A percentile compares a stretch with the other conserved stretches of the same genome.
These are phyloP conservation scores for Priceomyces carsonii DNA, from an alignment of 805 yeast genomes.

Conservation along the genomic window DNA sequence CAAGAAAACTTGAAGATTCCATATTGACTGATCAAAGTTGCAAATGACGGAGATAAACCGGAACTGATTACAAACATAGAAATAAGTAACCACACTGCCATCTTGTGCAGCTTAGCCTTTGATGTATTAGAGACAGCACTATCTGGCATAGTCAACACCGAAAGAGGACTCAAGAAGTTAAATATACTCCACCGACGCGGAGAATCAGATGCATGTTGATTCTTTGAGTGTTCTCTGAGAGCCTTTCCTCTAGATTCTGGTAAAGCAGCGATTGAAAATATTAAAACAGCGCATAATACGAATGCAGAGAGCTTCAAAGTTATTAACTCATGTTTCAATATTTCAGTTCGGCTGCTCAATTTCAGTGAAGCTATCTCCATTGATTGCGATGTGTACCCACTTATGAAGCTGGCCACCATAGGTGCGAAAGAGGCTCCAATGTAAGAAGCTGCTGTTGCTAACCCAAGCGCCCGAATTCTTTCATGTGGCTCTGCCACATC, in stretches of 20 bases:
- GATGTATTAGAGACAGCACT: slow-evolving; percentile 18
- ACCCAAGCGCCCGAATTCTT: slow-evolving; percentile 55
- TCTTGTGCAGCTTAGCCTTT: slow-evolving; percentile 13
- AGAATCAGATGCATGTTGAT: neutral
- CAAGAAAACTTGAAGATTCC: slow-evolving; percentile 53
- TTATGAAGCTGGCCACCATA: slow-evolving; percentile 16
- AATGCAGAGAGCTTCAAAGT: slow-evolving; percentile 30
- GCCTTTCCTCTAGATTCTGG: slow-evolving; percentile 62
- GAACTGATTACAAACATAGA: slow-evolving; percentile 34
- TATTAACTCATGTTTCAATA: slow-evolving; percentile 10
- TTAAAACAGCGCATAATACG: slow-evolving; percentile 27
- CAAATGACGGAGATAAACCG: slow-evolving; percentile 34
- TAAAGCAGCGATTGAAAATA: slow-evolving; percentile 30
- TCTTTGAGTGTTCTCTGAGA: slow-evolving; percentile 32
- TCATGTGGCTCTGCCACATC: slow-evolving; percentile 63
- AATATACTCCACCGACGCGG: slow-evolving; percentile 3
- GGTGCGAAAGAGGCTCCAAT: slow-evolving; percentile 65
- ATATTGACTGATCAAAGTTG: slow-evolving; percentile 47
- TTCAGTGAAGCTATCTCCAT: too few relatives aligned
- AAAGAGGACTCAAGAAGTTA: slow-evolving; percentile 43
- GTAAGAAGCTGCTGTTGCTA: slow-evolving; percentile 52
- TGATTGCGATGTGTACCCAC: neutral
- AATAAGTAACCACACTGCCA: slow-evolving; percentile 45
- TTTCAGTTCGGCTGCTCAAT: too few relatives aligned
- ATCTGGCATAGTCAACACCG: slow-evolving; percentile 51